These are phyloP conservation scores for Boletus vermiculosoides DNA, from an alignment of 768 basidiomycete genomes.

Conservation along the genomic window DNA sequence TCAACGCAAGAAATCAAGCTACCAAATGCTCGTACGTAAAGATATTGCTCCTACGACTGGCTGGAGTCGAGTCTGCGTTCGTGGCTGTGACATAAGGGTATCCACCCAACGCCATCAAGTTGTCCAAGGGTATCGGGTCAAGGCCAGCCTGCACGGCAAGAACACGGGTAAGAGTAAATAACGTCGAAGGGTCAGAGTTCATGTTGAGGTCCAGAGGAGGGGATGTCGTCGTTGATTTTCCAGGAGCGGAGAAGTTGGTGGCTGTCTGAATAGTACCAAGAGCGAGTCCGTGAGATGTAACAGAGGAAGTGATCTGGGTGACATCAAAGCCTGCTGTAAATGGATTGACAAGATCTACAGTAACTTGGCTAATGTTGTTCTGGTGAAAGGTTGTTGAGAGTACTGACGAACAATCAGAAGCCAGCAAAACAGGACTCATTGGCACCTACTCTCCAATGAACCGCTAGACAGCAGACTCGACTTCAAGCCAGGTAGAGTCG, in stretches of 20 bases:
- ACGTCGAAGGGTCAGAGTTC: conserved; percentile 64
- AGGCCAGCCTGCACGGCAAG: conserved; percentile 65
- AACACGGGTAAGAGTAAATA: conserved; percentile 70
- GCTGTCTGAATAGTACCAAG: conserved; percentile 59
- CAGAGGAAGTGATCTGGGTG: conserved; percentile 57
- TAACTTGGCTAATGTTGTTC: conserved; percentile 65
- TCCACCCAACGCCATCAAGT: conserved; percentile 65
- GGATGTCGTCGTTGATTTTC: conserved; percentile 54
- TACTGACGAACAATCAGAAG: conserved; percentile 36
- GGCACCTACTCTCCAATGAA: conserved; percentile 47
- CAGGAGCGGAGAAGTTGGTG: conserved; percentile 50
- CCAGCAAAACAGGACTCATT: background rate
- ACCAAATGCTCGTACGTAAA: conserved; percentile 45
- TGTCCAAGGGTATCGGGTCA: conserved; percentile 59
- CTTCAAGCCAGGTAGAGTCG: conserved; percentile 59
- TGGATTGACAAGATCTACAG: conserved; percentile 62
- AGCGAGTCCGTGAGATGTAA: conserved; percentile 57
- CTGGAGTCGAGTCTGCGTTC: conserved; percentile 34
- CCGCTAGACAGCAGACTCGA: conserved; percentile 56
- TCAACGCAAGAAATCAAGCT: background rate
- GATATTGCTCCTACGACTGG: conserved; percentile 42
- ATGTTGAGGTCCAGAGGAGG: conserved; percentile 59
- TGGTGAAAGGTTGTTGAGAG: conserved; percentile 59
- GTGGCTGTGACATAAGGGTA: conserved; percentile 48
- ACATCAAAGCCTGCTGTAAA: conserved; percentile 61